Evolutionary conservation across 305 asterid species (phyloP), one percentile per base, ranked within the genome.

Genomic region (Euphrasia arctica): DNA sequence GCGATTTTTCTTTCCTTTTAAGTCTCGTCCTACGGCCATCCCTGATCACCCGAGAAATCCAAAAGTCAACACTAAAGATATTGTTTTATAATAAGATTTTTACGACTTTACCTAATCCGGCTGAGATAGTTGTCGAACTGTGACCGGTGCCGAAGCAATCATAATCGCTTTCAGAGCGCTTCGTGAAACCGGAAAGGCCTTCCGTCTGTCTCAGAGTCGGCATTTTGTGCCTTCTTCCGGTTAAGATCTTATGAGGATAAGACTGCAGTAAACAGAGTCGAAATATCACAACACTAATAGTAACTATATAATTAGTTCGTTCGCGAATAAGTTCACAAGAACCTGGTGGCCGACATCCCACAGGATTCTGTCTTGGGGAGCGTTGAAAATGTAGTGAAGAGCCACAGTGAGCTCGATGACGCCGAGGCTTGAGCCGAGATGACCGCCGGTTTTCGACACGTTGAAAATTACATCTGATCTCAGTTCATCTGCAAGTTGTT

Each of bases 261-360:
- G 97, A 80, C 97, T 92, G 56, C 25, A 50, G 28, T 9, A 13
- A 12, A 50, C n/a, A 22, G n/a, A 2, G 7, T 9, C 50, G 11
- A 13, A 50, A 50, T 50, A 50, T 50, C 29, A 50, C 27, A 50
- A 50, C 56, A 15, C 15, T 50, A n/a, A 50, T 3, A 10, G 11
- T 14, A 50, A 50, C 25, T 11, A 14, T 50, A 6, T 50, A 13
- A 50, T 15, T 13, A 15, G 2, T 50, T 50, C 18, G 9, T 15
- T 13, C 56, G n/a, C n/a, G n/a, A n/a, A 50, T 15, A 50, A 4
- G 28, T 50, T 14, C 27, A 15, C 48, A 50, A 50, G 5, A 15
- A 89, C 98, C 95, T 89, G 98, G 71, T 92, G 98, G 56, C 97
- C 97, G 69, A 92, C 98, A 78, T 92, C 98, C 97, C 96, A 92